Conservation (phyloP, 345 rosid species). For the Rhodomyrtus tomentosa region DNA sequence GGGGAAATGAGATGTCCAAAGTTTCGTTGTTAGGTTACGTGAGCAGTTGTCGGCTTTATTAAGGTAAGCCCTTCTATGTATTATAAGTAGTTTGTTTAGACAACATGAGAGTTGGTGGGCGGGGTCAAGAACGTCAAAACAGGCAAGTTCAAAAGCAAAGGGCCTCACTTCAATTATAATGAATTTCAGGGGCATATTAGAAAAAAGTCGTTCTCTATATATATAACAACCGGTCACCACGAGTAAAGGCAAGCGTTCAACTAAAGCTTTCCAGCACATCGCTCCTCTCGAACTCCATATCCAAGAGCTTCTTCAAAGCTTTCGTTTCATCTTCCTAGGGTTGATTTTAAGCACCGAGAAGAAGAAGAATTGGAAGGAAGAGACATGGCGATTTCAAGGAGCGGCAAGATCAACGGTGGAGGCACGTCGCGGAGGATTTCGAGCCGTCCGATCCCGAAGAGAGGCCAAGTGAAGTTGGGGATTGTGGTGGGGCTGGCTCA, state of each 20-base stretch:
- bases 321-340: not conserved
- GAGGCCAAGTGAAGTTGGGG: conserved; percentile 37
- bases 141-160: not conserved
- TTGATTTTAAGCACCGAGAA: not conserved
- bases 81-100: not conserved
- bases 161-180: not conserved
- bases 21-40: not conserved
- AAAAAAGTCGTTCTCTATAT: not conserved
- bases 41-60: too few species aligned
- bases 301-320: not conserved
- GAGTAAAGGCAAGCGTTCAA: not conserved
- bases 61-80: too few species aligned
- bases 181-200: not conserved
- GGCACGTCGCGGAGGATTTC: not conserved
- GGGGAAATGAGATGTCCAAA: not conserved
- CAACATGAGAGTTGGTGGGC: not conserved
- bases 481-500: conserved; percentile 37
- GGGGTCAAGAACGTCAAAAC: not conserved
- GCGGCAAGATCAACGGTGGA: conserved; percentile 1
- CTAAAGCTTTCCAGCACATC: not conserved
- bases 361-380: not conserved
- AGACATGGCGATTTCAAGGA: not conserved
- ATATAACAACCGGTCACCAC: not conserved
- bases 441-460: conserved; percentile 29
- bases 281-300: not conserved